Evolutionary conservation across 371 early-diverging fungal species (phyloP), one percentile per base, ranked within the genome.

Genomic region (Circinella umbellata): DNA sequence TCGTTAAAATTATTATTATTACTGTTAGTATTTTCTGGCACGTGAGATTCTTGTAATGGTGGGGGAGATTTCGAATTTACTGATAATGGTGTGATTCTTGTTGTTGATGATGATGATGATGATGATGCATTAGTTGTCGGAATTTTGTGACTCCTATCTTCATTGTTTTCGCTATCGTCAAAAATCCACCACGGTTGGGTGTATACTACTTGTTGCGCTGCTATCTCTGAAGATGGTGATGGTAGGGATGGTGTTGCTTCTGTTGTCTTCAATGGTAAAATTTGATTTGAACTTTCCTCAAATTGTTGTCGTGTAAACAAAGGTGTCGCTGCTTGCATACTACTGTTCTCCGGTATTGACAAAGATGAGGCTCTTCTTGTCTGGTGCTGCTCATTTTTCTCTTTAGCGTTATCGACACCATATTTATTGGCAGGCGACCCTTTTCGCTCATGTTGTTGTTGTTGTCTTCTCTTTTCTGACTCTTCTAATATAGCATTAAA

Each of bases 211-310:
- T 18, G 20, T 57, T 15, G 54, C 27, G 27, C 27, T 27, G 27
- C 27, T 27, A 27, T 27, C 27, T 0, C 27, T 27, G 27, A 27
- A 27, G 27, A 27, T 27, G 27, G 27, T 27, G 27, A 27, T 27
- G 27, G 27, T 27, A 27, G 27, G 27, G 42, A 42, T 42, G 42
- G 42, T 3, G 42, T 11, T 9, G 42, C 3, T 6, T 6, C 9
- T 42, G 42, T 42, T 42, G 11, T 9, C 6, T 42, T 42, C 6
- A 9, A 9, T 42, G 11, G 11, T 11, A 57, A 27, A 57, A 37
- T 57, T 57, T 57, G 57, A 57, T 57, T 57, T 57, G 18, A 34
- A 57, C 57, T 57, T 57, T 57, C 27, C 57, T 57, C 57, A 14
- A 57, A 57, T 11, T 57, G 51, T 15, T 51, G 57, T 10, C 4